These are phyloP conservation scores for Hansenula anomala DNA, from an alignment of 1,139 yeast genomes.

Conservation along the genomic window DNA sequence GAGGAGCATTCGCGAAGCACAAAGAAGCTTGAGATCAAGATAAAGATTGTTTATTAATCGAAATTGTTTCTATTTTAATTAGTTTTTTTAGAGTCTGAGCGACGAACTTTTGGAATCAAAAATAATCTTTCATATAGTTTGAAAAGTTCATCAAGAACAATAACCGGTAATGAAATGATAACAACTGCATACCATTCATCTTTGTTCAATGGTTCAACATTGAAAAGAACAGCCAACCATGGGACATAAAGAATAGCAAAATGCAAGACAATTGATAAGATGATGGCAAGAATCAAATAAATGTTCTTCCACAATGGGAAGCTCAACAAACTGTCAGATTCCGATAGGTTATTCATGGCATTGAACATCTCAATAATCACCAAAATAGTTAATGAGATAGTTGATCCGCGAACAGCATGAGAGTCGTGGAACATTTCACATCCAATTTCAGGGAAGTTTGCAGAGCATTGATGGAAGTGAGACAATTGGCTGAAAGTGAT, in stretches of 20 bases:
- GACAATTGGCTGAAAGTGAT: conserved; percentile 28
- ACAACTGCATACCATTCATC: conserved; percentile 33
- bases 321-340: conserved; percentile 31
- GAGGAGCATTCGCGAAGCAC: too few species aligned
- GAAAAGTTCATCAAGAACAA: conserved; percentile 31
- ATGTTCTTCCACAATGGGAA: conserved; percentile 34
- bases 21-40: too few species aligned
- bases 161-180: conserved; percentile 30
- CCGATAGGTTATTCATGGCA: conserved; percentile 34
- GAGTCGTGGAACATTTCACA: conserved; percentile 28
- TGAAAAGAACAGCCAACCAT: conserved; percentile 27
- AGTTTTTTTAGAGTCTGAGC: background rate
- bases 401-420: conserved; percentile 28
- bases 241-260: conserved; percentile 30
- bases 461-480: conserved; percentile 30
- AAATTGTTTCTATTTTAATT: background rate
- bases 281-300: conserved; percentile 31
- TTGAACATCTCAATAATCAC: conserved; percentile 37
- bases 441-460: conserved; percentile 28
- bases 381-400: conserved; percentile 33
- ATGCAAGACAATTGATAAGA: conserved; percentile 30
- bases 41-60: too few species aligned
- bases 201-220: conserved; percentile 28
- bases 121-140: conserved; percentile 27
- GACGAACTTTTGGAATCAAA: background rate